A percentile compares a stretch with the other conserved stretches of the same genome.
These are phyloP conservation scores for Hyaloscypha finlandica DNA, from an alignment of 495 filamentous ascomycete species.

Conservation along the genomic window DNA sequence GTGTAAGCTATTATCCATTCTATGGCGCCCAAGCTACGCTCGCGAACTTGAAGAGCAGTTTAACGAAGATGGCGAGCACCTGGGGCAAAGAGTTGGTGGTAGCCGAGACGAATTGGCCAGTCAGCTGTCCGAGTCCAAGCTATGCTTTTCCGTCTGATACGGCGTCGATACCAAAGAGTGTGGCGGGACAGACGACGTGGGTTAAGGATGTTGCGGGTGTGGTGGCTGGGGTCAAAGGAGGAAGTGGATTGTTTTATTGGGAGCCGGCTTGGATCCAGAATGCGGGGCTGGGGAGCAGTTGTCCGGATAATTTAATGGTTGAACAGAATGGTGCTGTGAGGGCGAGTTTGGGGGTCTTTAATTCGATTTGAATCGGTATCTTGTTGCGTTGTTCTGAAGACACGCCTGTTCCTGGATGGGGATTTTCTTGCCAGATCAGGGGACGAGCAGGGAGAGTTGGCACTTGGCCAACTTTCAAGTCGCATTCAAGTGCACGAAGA, in stretches of 20 bases:
- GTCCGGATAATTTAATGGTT: constrained; percentile 50
- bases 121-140: constrained; percentile 54
- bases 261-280: constrained; percentile 71
- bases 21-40: constrained; percentile 58
- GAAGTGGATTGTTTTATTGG: constrained; percentile 67
- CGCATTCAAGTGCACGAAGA: no score
- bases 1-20: constrained; percentile 73
- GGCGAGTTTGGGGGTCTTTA: constrained; percentile 30
- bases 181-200: constrained; percentile 60
- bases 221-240: constrained; percentile 51
- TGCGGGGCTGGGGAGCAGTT: constrained; percentile 57
- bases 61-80: constrained; percentile 57
- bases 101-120: constrained; percentile 69
- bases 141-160: constrained; percentile 62
- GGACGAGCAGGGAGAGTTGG: no score
- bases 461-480: no score
- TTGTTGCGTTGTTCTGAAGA: no score
- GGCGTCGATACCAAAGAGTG: constrained; percentile 56
- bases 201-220: constrained; percentile 55
- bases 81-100: constrained; percentile 64
- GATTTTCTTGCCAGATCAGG: no score
- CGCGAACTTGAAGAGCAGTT: constrained; percentile 51
- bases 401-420: no score
- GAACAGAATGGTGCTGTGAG: constrained; percentile 14
- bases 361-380: constrained; percentile 11